A percentile compares a stretch with the other conserved stretches of the same genome.
Conservation (phyloP, 805 yeast species). For the Candida ficus region DNA sequence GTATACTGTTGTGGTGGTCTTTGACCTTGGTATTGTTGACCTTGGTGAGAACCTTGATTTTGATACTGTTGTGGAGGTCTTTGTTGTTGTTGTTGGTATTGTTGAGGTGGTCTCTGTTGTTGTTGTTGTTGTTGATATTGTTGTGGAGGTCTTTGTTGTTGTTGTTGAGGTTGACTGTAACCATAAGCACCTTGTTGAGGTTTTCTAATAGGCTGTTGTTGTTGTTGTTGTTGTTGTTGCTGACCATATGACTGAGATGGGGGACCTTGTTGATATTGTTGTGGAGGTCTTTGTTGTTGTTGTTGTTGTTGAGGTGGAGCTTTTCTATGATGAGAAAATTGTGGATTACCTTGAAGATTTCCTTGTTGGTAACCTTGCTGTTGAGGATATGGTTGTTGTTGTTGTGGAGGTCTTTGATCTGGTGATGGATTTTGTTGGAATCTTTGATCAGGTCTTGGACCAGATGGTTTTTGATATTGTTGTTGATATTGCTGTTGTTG, state of each 20-base stretch:
- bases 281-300: slow-evolving; percentile 12
- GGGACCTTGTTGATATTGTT: slow-evolving; percentile 3
- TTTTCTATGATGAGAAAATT: background rate
- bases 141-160: slow-evolving; percentile 1
- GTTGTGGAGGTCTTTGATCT: slow-evolving; percentile 10
- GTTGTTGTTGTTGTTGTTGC: slow-evolving; percentile 1
- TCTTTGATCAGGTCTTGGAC: slow-evolving; percentile 22
- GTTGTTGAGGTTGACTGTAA: slow-evolving; percentile 3
- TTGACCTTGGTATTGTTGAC: slow-evolving; percentile 5
- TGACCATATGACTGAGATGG: slow-evolving; percentile 2
- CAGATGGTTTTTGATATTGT: slow-evolving; percentile 12
- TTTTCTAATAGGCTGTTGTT: background rate
- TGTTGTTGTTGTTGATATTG: slow-evolving; percentile 8
- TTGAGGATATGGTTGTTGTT: slow-evolving; percentile 2
- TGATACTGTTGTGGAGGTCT: slow-evolving; percentile 8
- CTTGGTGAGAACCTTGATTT: slow-evolving; percentile 3
- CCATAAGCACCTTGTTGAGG: slow-evolving; percentile 1
- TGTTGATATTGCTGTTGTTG: slow-evolving; percentile 3
- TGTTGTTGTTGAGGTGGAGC: slow-evolving; percentile 12
- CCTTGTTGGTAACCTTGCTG: background rate
- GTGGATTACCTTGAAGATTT: background rate
- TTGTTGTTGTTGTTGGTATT: slow-evolving; percentile 6
- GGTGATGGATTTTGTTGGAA: slow-evolving; percentile 18
- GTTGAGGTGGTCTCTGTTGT: slow-evolving; percentile 6
- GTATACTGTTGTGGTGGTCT: slow-evolving; percentile 7